Evolutionary conservation across 352 stramenopile species (phyloP).

Genomic region (Blastocystis sp.): DNA sequence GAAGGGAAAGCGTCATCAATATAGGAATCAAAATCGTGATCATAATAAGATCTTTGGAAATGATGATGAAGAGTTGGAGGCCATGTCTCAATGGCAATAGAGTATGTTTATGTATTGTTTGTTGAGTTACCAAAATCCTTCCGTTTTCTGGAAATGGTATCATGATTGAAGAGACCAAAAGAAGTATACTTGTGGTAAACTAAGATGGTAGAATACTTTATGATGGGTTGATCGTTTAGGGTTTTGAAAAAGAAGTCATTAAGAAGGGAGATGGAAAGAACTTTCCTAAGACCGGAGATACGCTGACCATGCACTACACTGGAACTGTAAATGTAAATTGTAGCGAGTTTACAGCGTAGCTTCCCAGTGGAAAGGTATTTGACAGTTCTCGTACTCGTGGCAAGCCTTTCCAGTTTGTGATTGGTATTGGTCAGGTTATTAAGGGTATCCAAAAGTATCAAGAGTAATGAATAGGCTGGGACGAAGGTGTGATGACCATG

Average conservation of each 20-base stretch:
- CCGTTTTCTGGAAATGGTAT: background rate
- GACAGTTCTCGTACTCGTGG: conserved; percentile 80
- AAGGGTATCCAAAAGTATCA: conserved; percentile 64
- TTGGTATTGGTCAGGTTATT: conserved; percentile 71
- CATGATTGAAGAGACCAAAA: background rate
- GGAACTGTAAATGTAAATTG: background rate
- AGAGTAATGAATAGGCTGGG: conserved; percentile 23
- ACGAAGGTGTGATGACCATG: conserved; percentile 63
- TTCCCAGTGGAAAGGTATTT: conserved; percentile 79
- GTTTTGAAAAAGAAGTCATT: conserved; percentile 63
- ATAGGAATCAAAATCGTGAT: conserved; percentile 1
- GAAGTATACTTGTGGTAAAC: background rate
- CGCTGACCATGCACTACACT: conserved; percentile 60
- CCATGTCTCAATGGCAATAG: conserved; percentile 12
- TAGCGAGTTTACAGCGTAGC: background rate
- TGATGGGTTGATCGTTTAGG: background rate
- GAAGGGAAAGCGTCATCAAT: conserved; percentile 10
- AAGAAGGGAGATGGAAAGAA: conserved; percentile 60
- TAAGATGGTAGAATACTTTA: conserved; percentile 2
- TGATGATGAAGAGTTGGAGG: conserved; percentile 19
- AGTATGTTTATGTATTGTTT: background rate
- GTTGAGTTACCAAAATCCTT: background rate
- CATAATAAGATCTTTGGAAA: conserved; percentile 27
- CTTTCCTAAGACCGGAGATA: conserved; percentile 61
- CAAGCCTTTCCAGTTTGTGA: conserved; percentile 71